These are phyloP conservation scores for Cladosporium velox DNA, from an alignment of 2,329 filamentous ascomycete species.

Conservation along the genomic window DNA sequence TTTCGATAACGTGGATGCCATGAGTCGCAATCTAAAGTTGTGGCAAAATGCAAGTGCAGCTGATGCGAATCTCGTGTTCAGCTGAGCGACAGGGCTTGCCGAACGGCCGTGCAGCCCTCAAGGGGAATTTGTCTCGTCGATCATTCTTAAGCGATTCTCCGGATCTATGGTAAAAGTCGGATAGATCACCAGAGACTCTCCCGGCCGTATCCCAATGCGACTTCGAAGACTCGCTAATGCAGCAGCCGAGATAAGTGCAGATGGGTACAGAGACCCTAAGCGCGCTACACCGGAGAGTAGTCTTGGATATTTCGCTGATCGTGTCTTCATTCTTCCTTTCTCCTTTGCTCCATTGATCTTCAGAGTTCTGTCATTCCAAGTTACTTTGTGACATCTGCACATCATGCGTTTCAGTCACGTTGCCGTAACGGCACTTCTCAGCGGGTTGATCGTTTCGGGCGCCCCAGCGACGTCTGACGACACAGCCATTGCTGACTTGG, in stretches of 20 bases:
- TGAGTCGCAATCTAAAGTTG: not conserved
- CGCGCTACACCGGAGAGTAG: not conserved
- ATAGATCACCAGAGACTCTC: not conserved
- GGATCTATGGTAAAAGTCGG: constrained; percentile 9
- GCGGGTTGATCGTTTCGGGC: not conserved
- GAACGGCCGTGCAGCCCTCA: not conserved
- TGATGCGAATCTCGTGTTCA: not conserved
- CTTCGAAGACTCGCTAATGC: not conserved
- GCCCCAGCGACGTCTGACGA: constrained; percentile 3
- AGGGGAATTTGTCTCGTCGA: not conserved
- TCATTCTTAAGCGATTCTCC: not conserved
- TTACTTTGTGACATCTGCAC: not conserved
- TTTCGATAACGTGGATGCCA: not conserved
- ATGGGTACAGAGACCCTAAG: not conserved
- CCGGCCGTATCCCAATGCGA: not conserved
- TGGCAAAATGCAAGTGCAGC: not conserved
- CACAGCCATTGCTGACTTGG: not conserved
- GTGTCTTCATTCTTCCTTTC: not conserved
- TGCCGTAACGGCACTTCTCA: not conserved
- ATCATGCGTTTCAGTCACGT: constrained; percentile 9
- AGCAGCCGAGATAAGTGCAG: not conserved
- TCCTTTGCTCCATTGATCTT: not conserved
- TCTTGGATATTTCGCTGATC: not conserved
- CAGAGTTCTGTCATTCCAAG: not conserved
- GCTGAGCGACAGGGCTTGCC: not conserved